A percentile compares a stretch with the other conserved stretches of the same genome.
Conservation (phyloP, 768 basidiomycete genomes). For the Mycena galericulata region DNA sequence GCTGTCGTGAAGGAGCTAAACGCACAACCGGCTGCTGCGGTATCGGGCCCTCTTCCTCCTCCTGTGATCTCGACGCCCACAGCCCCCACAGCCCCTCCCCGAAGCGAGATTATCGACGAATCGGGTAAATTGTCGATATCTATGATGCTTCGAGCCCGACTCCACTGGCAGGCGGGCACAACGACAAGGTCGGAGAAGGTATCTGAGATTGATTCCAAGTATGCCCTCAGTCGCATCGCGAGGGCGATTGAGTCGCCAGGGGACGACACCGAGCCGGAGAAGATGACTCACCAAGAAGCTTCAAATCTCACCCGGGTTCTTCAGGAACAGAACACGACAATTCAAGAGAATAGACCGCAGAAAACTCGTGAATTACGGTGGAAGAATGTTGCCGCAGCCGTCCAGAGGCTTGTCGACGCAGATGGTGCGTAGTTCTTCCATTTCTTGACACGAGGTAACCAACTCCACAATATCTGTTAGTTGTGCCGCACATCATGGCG, state of each 20-base stretch:
- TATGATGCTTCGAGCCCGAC: constrained; percentile 3
- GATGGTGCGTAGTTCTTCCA: not conserved
- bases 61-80: not conserved
- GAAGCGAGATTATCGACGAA: constrained; percentile 14
- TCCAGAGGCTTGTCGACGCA: not conserved
- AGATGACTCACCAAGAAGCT: constrained; percentile 27
- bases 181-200: constrained; percentile 18
- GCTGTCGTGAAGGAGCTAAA: not conserved
- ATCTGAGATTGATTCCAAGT: constrained; percentile 8
- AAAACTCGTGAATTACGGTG: constrained; percentile 24
- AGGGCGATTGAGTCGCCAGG: not conserved
- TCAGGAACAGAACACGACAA: constrained; percentile 12
- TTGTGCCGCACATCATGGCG: constrained; percentile 21
- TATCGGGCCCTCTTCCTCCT: not conserved
- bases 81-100: not conserved
- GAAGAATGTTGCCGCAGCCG: constrained; percentile 3
- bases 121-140: constrained; percentile 1
- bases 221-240: constrained; percentile 9
- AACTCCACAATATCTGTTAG: not conserved
- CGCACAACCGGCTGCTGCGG: not conserved
- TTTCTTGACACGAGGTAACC: not conserved
- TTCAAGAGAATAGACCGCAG: constrained; percentile 1
- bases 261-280: constrained; percentile 13
- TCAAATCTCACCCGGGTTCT: constrained; percentile 23
- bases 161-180: constrained; percentile 19